phyloP scores from a whole-genome alignment of 345 rosid species.

The Eucalyptus fibrosa region DNA sequence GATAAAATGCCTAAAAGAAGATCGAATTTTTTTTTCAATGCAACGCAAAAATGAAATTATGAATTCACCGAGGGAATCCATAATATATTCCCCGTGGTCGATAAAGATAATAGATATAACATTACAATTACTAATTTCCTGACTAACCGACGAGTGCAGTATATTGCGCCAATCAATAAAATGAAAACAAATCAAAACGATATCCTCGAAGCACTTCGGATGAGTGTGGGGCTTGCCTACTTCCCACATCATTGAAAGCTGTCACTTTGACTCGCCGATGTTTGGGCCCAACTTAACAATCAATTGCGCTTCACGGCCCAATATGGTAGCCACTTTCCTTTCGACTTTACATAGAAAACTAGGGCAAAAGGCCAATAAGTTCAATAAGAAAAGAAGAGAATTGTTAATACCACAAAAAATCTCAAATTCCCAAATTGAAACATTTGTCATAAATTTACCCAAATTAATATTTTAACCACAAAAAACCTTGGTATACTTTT shows the following conservation, averaged over 20 bases:
- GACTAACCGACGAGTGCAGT: not conserved
- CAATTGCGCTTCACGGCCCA: not conserved
- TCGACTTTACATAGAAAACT: not conserved
- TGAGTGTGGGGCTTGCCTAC: not conserved
- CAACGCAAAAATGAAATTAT: not conserved
- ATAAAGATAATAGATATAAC: not conserved
- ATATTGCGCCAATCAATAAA: too few relatives aligned
- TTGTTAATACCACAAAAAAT: too few relatives aligned
- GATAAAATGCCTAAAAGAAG: not conserved
- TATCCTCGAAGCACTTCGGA: not conserved
- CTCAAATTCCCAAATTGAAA: too few relatives aligned
- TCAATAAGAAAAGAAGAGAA: not conserved
- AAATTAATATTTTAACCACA: too few relatives aligned
- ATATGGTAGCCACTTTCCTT: not conserved
- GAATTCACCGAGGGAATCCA: not conserved
- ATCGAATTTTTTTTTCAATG: not conserved
- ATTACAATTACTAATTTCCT: not conserved
- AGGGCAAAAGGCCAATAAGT: not conserved
- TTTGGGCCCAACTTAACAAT: not conserved
- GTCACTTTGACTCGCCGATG: not conserved
- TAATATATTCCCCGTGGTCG: not conserved
- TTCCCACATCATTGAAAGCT: not conserved
- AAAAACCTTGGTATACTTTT: fast-evolving
- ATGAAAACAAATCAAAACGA: too few relatives aligned
- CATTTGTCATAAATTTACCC: fast-evolving